Conservation (phyloP, 139 green algal species). For the Coccomyxa sp. region DNA sequence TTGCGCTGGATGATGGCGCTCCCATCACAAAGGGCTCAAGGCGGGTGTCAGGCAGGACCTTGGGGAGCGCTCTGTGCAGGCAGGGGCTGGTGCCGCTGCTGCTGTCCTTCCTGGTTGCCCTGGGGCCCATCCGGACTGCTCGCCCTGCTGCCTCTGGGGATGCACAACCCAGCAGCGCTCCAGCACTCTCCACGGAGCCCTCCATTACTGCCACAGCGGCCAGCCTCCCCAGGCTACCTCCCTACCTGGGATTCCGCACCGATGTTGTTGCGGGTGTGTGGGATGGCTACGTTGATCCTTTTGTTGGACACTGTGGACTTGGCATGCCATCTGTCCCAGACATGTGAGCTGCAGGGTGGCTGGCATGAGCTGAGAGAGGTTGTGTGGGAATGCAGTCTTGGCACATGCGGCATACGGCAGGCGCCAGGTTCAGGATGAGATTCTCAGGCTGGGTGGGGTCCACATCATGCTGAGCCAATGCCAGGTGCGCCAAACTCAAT, state of each 20-base stretch:
- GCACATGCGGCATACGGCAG: conserved; percentile 35
- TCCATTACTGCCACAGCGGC: background rate
- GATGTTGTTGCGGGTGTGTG: conserved; percentile 53
- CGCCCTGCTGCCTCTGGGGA: background rate
- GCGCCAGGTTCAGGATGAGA: conserved; percentile 30
- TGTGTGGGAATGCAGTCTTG: conserved; percentile 31
- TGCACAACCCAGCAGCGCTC: conserved; percentile 1
- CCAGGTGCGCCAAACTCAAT: conserved; percentile 2
- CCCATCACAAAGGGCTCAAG: background rate
- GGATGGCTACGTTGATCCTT: no score
- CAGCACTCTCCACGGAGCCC: background rate
- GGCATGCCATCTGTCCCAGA: background rate
- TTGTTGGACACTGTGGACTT: no score
- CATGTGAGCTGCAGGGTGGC: background rate
- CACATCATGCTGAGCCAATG: conserved; percentile 63
- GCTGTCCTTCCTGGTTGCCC: conserved; percentile 30
- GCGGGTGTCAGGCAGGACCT: background rate
- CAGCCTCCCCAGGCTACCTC: background rate
- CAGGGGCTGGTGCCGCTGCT: conserved; percentile 4
- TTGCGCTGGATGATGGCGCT: background rate
- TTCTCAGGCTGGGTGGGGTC: conserved; percentile 39
- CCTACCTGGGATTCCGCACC: conserved; percentile 64
- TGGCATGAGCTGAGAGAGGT: background rate
- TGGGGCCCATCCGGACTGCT: conserved; percentile 10
- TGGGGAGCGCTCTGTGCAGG: background rate